A percentile compares a stretch with the other conserved stretches of the same genome.
phyloP scores from a whole-genome alignment of 805 yeast genomes.

The Ogataea pini region DNA sequence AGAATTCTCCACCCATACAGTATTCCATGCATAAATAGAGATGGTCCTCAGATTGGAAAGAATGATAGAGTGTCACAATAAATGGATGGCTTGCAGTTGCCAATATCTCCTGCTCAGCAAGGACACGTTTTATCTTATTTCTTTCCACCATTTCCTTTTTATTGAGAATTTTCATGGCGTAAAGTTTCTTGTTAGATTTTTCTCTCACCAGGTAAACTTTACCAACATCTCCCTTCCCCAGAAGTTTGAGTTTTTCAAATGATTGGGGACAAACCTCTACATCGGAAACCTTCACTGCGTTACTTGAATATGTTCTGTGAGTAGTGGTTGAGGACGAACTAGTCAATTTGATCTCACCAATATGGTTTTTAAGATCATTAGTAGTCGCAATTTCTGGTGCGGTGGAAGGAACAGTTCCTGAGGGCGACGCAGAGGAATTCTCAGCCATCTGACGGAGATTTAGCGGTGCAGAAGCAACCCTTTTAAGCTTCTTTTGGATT shows the following conservation, averaged over 20 bases:
- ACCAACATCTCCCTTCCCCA: conserved; percentile 98
- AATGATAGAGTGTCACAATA: conserved; percentile 92
- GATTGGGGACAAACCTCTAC: conserved; percentile 84
- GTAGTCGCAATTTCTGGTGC: conserved; percentile 12
- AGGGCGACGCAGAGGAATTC: conserved; percentile 1
- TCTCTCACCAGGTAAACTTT: conserved; percentile 91
- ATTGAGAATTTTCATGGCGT: conserved; percentile 89
- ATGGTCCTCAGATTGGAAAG: conserved; percentile 92
- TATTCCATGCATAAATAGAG: conserved; percentile 96
- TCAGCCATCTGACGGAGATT: conserved; percentile 44
- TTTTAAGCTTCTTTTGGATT: conserved; percentile 50
- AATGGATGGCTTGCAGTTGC: conserved; percentile 97
- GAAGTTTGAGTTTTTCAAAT: conserved; percentile 83
- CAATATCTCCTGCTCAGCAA: conserved; percentile 95
- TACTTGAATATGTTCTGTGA: conserved; percentile 66
- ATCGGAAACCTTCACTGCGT: conserved; percentile 70
- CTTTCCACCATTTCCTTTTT: conserved; percentile 94
- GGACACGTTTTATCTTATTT: conserved; percentile 89
- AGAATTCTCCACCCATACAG: conserved; percentile 99
- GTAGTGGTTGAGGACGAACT: conserved; percentile 39
- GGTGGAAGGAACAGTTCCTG: conserved; percentile 11
- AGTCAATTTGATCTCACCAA: conserved; percentile 37
- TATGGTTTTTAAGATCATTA: conserved; percentile 33
- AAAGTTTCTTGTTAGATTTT: conserved; percentile 67
- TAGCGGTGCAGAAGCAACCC: conserved; percentile 86